Evolutionary conservation across 2,329 filamentous ascomycete genomes (phyloP), one percentile per base, ranked within the genome.

Genomic region (Verticillium dahliae): DNA sequence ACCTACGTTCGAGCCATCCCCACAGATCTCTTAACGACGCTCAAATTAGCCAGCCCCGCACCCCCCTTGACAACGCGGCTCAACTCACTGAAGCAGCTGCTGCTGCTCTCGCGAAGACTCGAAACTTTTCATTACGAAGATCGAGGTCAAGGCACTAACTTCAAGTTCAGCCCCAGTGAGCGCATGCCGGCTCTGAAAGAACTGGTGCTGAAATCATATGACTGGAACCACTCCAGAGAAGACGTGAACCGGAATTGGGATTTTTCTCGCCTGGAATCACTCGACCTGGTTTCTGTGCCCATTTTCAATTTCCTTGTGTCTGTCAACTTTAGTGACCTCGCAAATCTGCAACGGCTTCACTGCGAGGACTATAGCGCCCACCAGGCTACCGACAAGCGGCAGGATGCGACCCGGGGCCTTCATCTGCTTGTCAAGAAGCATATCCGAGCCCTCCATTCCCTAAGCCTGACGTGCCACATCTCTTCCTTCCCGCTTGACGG

Each of bases 311-410:
- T 83, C 57, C 71, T 83, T 11, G 64, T 65, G 7, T 80, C 80
- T 0, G 70, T 81, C 6, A 64, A 68, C 6, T 74, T 77, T 22
- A 22, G 62, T 4, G 69, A 78, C 45, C 69, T 83, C 38, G 63
- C 67, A 4, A 63, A 66, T 3, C 69, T 83, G 1, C 70, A 72
- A 13, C 70, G 67, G 1, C 68, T 83, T 1, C 73, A 74, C 13
- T 73, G 76, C 31, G 77, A 81, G n/a, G 80, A 82, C 62, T 78
- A 74, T 61, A 79, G 74, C 62, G 74, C 76, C 3, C 76, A 80
- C 65, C 62, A 72, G 2, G 67, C 71, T 4, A 66, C 70, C 1
- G 73, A 79, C 58, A 67, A 67, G 33, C 73, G 75, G 33, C 67
- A 68, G 15, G 76, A 80, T 39, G 75, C 76, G 0, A 81, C 80